Base-by-base conservation (phyloP, 257 asterid species). In the Dorcoceras hygrometricum region DNA sequence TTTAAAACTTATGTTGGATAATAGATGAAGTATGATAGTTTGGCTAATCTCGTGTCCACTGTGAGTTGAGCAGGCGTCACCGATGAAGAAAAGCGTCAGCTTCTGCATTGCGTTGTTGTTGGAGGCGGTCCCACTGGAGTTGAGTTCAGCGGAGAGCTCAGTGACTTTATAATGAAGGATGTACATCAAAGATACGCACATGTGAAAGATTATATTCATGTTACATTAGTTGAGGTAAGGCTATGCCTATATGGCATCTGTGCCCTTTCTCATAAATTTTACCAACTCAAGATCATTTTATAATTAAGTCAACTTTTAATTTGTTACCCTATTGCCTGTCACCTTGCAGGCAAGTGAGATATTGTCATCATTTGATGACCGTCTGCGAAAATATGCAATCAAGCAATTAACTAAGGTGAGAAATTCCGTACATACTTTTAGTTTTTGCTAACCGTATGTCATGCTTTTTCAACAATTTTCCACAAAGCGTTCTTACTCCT, bases 51-150 rank as follows among this genome's bases (percentile, higher is more conserved):
- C 12, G 66, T 70, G 57, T 43, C 39, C 55, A 26, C 32, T 51
- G 2, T 63, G 71, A 70, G 31, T 51, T 69, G 73, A 67, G 64
- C 78, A 88, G 99, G 99, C 62, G 78, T 90, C 46, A 73, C 83
- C 0, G 96, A 90, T 59, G 96, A 94, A 43, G 99, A 94, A 75
- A 94, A 90, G 75, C 75, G 83, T 23, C 75, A 97, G 82, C 96
- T 94, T 29, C 81, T 94, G 73, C 97, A 94, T 64, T 94, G 96
- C 71, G 97, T 94, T 59, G 97, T 94, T 27, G 96, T 94, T 72
- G 97, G 99, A 71, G 96, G 97, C 50, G 99, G 99, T 58, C 99
- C 99, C 0, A 94, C 99, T 0, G 99, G 99, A 65, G 99, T 94
- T 28, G 99, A 94, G 71, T 94, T 94, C 78, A 94, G 97, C 22